A percentile compares a stretch with the other conserved stretches of the same genome.
Evolutionary conservation across 176 grass and related monocot genomes (phyloP).

Genomic region (Carex pumila): DNA sequence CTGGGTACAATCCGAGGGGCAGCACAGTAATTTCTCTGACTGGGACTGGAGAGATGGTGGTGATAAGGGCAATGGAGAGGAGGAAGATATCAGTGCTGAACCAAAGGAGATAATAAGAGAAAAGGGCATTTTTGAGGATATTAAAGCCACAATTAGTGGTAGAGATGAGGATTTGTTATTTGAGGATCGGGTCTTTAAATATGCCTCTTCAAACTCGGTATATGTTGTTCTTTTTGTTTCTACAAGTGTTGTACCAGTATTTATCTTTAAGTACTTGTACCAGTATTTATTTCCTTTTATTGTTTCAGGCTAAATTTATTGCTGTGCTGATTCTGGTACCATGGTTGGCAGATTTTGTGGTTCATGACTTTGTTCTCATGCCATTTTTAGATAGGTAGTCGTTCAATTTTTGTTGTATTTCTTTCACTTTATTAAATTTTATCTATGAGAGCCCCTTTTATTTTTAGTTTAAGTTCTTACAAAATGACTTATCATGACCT

Average conservation of each 20-base stretch:
- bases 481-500: background rate
- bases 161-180: constrained; percentile 77
- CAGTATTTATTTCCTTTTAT: background rate
- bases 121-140: constrained; percentile 42
- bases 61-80: constrained; percentile 19
- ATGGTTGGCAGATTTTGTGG: constrained; percentile 57
- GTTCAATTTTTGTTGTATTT: background rate
- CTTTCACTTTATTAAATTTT: background rate
- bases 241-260: too few relatives aligned
- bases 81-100: constrained; percentile 39
- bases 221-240: background rate
- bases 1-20: constrained; percentile 40
- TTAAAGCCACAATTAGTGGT: constrained; percentile 38
- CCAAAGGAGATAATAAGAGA: constrained; percentile 54
- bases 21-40: constrained; percentile 15
- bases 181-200: constrained; percentile 77
- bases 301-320: constrained; percentile 79
- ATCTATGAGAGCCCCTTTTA: background rate
- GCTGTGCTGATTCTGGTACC: constrained; percentile 68
- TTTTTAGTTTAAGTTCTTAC: too few relatives aligned
- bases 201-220: constrained; percentile 71
- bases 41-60: constrained; percentile 39
- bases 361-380: constrained; percentile 98
- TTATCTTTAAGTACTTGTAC: too few relatives aligned
- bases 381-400: constrained; percentile 93